phyloP scores from a whole-genome alignment of 108 stramenopile genomes.

The Skeletonema costatum region DNA sequence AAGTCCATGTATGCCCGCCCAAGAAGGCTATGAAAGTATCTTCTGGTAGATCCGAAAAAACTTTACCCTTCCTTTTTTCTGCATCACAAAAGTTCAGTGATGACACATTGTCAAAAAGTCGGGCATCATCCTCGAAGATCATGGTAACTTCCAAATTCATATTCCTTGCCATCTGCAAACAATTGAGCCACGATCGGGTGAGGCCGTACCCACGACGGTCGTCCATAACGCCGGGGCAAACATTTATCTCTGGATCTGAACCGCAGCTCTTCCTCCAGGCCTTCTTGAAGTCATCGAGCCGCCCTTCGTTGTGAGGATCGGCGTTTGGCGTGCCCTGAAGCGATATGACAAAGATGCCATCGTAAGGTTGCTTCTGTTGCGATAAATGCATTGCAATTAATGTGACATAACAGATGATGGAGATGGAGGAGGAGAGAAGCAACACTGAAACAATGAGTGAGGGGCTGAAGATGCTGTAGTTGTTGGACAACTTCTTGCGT shows the following conservation, averaged over 20 bases:
- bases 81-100: not conserved
- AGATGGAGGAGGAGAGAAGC: not conserved
- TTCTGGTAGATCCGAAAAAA: not conserved
- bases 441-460: not conserved
- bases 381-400: not conserved
- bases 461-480: not conserved
- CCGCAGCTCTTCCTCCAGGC: not conserved
- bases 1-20: slow-evolving; percentile 18
- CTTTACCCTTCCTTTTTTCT: not conserved
- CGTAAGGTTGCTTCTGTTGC: too few species aligned
- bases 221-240: slow-evolving; percentile 13
- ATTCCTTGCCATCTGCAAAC: slow-evolving; percentile 4
- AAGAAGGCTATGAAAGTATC: slow-evolving; percentile 16
- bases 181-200: slow-evolving; percentile 13
- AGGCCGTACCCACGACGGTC: slow-evolving; percentile 17
- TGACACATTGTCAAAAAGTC: not conserved
- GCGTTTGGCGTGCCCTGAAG: not conserved
- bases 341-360: slow-evolving; percentile 4
- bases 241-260: not conserved
- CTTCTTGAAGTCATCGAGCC: not conserved
- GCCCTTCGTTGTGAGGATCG: not conserved
- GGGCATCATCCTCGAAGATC: slow-evolving; percentile 18
- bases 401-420: not conserved
- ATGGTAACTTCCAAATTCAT: slow-evolving; percentile 11
- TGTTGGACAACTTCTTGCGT: too few species aligned